Evolutionary conservation across 2,329 filamentous ascomycete species (phyloP).

Genomic region (Fusarium guadeloupense): DNA sequence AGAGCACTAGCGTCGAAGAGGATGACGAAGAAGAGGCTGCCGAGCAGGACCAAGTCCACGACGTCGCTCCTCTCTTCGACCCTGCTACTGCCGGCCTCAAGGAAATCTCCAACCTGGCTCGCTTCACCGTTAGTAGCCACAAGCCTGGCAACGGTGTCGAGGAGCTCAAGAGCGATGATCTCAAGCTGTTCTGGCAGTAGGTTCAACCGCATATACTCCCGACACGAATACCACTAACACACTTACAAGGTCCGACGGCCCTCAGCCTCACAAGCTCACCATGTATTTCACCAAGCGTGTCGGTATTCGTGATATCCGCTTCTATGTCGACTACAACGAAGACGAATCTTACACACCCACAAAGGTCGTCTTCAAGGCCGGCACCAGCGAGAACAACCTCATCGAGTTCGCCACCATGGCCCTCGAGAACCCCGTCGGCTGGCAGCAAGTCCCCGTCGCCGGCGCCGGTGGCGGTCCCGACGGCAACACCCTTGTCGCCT

Average conservation of each 20-base stretch:
- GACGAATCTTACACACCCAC: constrained; percentile 98
- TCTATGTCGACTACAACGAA: constrained; percentile 88
- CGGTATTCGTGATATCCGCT: constrained; percentile 78
- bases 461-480: constrained; percentile 67
- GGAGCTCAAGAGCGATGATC: constrained; percentile 77
- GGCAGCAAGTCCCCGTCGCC: constrained; percentile 81
- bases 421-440: constrained; percentile 82
- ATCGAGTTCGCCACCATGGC: constrained; percentile 86
- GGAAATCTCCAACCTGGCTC: constrained; percentile 85
- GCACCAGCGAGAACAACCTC: constrained; percentile 90
- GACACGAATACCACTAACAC: background rate
- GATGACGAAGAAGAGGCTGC: constrained; percentile 37
- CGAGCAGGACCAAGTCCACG: constrained; percentile 41
- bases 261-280: constrained; percentile 82
- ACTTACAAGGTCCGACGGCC: constrained; percentile 74
- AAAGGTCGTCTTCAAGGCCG: constrained; percentile 86
- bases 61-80: constrained; percentile 58
- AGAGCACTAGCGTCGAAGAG: constrained; percentile 41
- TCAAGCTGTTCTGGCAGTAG: constrained; percentile 81
- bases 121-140: constrained; percentile 82
- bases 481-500: constrained; percentile 82
- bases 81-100: constrained; percentile 69
- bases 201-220: constrained; percentile 40
- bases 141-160: constrained; percentile 84
- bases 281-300: constrained; percentile 88